phyloP scores from a whole-genome alignment of 768 basidiomycete genomes.

The Hemileccinum impolitum region DNA sequence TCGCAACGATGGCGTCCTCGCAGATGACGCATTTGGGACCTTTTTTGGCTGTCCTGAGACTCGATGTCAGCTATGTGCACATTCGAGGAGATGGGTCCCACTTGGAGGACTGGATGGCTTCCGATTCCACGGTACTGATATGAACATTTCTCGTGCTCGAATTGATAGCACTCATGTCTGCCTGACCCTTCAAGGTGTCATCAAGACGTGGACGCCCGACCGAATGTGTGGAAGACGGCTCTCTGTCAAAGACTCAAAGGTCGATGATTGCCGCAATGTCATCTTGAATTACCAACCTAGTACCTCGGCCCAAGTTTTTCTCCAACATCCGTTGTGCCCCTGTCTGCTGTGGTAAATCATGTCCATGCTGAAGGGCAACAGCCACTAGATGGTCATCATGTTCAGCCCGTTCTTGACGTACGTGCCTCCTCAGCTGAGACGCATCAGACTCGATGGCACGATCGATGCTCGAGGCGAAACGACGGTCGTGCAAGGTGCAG shows the following conservation, averaged over 20 bases:
- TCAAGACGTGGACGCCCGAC: background rate
- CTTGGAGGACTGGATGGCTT: background rate
- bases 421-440: conserved; percentile 29
- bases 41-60: background rate
- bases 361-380: conserved; percentile 33
- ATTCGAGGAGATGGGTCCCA: background rate
- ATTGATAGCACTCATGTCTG: background rate
- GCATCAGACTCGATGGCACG: conserved; percentile 37
- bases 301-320: background rate
- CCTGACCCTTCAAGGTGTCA: background rate
- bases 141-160: background rate
- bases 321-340: conserved; percentile 13
- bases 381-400: conserved; percentile 43
- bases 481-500: conserved; percentile 33
- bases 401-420: conserved; percentile 35
- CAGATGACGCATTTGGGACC: conserved; percentile 39
- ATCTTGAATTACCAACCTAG: conserved; percentile 2
- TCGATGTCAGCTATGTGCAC: background rate
- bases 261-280: background rate
- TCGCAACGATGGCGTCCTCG: conserved; percentile 28
- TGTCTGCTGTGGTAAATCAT: conserved; percentile 17
- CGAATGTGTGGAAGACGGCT: background rate
- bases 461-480: conserved; percentile 42
- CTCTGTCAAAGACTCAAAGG: conserved; percentile 7
- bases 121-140: background rate